Conservation (phyloP, 371 early-diverging fungal genomes). For the Fennellomyces sp. region DNA sequence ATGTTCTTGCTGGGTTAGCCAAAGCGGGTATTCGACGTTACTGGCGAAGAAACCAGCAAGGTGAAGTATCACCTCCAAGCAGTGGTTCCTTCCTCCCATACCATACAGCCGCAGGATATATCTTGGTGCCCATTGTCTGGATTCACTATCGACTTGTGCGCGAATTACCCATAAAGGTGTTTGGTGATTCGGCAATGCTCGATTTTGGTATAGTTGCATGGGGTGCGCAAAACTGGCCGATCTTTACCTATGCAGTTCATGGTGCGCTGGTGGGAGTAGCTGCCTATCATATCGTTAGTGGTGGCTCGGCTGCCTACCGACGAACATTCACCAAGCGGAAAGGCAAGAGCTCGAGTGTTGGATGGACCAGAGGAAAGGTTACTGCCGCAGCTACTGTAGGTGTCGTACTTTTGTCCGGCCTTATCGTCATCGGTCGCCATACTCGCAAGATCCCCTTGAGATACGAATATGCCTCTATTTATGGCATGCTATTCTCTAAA, state of each 20-base stretch:
- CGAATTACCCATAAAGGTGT: slow-evolving; percentile 28
- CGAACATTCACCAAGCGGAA: slow-evolving; percentile 13
- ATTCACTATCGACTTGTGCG: slow-evolving; percentile 41
- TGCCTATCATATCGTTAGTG: slow-evolving; percentile 39
- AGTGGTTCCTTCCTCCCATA: slow-evolving; percentile 20
- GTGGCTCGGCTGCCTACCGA: slow-evolving; percentile 15
- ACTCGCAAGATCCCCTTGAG: slow-evolving; percentile 48
- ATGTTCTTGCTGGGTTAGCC: slow-evolving; percentile 34
- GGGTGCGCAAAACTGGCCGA: slow-evolving; percentile 44
- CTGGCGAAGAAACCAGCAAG: slow-evolving; percentile 15
- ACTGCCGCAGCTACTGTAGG: slow-evolving; percentile 19
- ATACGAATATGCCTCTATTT: slow-evolving; percentile 40
- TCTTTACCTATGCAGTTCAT: slow-evolving; percentile 38
- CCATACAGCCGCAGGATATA: slow-evolving; percentile 31
- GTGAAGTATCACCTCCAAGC: too few species aligned
- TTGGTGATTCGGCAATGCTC: slow-evolving; percentile 51
- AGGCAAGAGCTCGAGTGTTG: neutral
- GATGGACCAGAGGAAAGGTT: neutral
- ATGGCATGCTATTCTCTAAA: slow-evolving; percentile 18
- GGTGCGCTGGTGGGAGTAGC: slow-evolving; percentile 23
- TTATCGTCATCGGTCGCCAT: slow-evolving; percentile 30
- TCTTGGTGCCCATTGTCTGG: slow-evolving; percentile 29
- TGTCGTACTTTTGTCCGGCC: slow-evolving; percentile 24
- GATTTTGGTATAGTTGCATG: slow-evolving; percentile 48
- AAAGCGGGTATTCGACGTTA: slow-evolving; percentile 33